Base-by-base conservation (phyloP, 805 yeast genomes). In the Saccharomycopsis sp. region DNA sequence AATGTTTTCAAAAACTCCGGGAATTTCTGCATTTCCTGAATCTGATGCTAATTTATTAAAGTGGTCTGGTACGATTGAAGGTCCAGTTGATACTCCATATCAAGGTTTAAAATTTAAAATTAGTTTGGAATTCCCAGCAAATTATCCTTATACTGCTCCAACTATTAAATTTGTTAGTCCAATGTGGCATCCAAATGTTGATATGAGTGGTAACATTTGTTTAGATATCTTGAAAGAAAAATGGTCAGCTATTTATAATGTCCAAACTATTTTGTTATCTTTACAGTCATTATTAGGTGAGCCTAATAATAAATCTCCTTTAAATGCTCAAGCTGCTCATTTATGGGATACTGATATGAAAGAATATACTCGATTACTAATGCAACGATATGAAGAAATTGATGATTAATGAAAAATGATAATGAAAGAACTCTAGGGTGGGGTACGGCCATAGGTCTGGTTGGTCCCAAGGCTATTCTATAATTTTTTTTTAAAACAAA, bases 161-260 rank as follows among this genome's bases (percentile, higher is more conserved):
- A 60, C 60, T 23, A 71, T 79, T 55, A 67, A 61, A 52, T 79
- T 79, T 55, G 68, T 67, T 26, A 70, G 77, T 35, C 81, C 82
- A 14, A 71, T 77, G 71, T 75, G 77, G 70, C 84, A 77, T 55
- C 85, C 85, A 22, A 78, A 79, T 55, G 75, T 78, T 49, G 81
- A 77, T 53, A 71, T 74, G 67, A 63, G 71, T 43, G 85, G 85
- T n/a, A 71, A 75, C 50, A 79, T 79, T 48, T 79, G 85, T 52
- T 63, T 78, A 37, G 81, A 77, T 56, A 78, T 79, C 43, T 64
- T 79, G 57, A 77, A 78, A 56, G 81, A 77, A 41, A 68, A 77
- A 51, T 79, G 85, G 85, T 70, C 78, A 41, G 82, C 79, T 1
- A 72, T 76, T 7, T 76, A 75, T 59, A 75, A 76, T 51, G 78